phyloP scores from a whole-genome alignment of 2,329 filamentous ascomycete genomes.

The Coniochaeta sp. region DNA sequence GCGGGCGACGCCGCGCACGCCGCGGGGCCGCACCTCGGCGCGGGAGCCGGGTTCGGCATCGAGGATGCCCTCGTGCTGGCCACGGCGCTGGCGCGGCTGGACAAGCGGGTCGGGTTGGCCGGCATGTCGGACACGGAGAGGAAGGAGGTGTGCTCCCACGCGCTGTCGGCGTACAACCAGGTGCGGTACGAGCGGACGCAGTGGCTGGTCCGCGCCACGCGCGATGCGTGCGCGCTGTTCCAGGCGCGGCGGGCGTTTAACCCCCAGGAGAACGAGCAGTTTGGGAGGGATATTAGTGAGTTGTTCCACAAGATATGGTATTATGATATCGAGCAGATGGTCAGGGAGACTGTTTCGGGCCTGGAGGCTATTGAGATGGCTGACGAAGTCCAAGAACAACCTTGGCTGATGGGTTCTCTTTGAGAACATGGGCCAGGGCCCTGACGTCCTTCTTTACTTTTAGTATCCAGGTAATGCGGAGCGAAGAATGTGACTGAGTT shows the following conservation, averaged over 20 bases:
- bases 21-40: constrained; percentile 45
- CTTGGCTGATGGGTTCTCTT: not conserved
- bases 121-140: not conserved
- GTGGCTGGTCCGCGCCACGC: constrained; percentile 32
- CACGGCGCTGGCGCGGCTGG: constrained; percentile 19
- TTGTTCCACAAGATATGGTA: not conserved
- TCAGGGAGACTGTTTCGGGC: not conserved
- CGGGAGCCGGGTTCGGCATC: constrained; percentile 48
- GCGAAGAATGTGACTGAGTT: too few species aligned
- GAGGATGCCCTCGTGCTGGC: constrained; percentile 44
- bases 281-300: not conserved
- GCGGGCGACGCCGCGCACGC: constrained; percentile 53
- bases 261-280: not conserved
- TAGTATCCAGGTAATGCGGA: too few species aligned
- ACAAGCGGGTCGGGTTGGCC: not conserved
- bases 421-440: not conserved
- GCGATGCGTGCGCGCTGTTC: constrained; percentile 26
- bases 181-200: constrained; percentile 32
- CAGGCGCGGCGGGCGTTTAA: not conserved
- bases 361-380: not conserved
- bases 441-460: too few species aligned
- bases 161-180: constrained; percentile 28
- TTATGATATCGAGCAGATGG: not conserved
- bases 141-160: constrained; percentile 8
- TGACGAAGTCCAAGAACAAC: not conserved